These are phyloP conservation scores for Penicillium macrosclerotiorum DNA, from an alignment of 495 filamentous ascomycete species.

Conservation along the genomic window DNA sequence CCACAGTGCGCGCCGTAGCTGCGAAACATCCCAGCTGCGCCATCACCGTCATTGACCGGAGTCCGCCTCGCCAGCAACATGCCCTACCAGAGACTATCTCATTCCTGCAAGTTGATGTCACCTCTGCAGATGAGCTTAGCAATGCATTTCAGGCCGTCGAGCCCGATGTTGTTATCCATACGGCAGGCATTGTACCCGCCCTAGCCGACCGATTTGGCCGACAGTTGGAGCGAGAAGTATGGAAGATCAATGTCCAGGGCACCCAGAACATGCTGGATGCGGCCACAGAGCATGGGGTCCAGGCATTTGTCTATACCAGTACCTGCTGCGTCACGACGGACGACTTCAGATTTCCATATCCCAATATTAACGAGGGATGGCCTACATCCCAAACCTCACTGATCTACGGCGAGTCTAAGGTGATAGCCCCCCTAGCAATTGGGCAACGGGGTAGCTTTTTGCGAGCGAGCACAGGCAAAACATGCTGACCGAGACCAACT, in stretches of 20 bases:
- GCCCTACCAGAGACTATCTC: conserved; percentile 23
- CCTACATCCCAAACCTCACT: conserved; percentile 46
- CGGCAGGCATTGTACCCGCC: conserved; percentile 44
- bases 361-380: conserved; percentile 54
- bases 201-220: conserved; percentile 42
- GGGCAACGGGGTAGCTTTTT: neutral
- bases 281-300: conserved; percentile 45
- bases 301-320: conserved; percentile 59
- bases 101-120: conserved; percentile 42
- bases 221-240: conserved; percentile 32
- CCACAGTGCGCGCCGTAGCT: conserved; percentile 39
- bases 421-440: conserved; percentile 14
- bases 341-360: conserved; percentile 49
- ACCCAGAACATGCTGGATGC: conserved; percentile 56
- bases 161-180: conserved; percentile 46
- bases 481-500: conserved; percentile 2
- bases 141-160: conserved; percentile 27
- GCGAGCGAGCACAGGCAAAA: neutral
- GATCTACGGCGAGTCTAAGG: conserved; percentile 62
- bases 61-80: conserved; percentile 31
- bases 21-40: conserved; percentile 42
- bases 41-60: conserved; percentile 44
- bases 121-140: conserved; percentile 24
- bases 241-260: conserved; percentile 57
- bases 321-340: conserved; percentile 56